A percentile compares a stretch with the other conserved stretches of the same genome.
phyloP scores from a whole-genome alignment of 2,329 filamentous ascomycete species.

The Apiospora kogelbergensis region DNA sequence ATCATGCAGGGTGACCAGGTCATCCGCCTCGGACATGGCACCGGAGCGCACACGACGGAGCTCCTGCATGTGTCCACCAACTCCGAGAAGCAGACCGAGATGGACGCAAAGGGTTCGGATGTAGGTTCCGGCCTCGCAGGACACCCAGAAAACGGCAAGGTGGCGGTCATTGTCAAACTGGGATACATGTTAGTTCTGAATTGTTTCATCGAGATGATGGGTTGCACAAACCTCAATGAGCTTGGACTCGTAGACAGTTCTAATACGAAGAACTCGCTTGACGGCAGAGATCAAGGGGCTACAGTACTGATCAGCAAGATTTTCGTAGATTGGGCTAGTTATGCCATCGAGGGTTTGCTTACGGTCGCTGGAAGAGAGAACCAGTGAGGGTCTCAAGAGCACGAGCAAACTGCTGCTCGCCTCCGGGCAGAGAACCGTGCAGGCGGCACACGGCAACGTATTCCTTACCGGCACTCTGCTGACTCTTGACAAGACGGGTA shows the following conservation, averaged over 20 bases:
- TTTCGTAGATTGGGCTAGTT: neutral
- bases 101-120: slow-evolving; percentile 98
- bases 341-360: neutral
- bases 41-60: slow-evolving; percentile 89
- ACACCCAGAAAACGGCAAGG: slow-evolving; percentile 98
- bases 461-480: slow-evolving; percentile 92
- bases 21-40: slow-evolving; percentile 89
- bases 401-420: slow-evolving; percentile 87
- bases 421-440: slow-evolving; percentile 92
- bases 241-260: slow-evolving; percentile 97
- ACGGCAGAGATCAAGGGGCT: slow-evolving; percentile 91
- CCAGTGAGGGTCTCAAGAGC: slow-evolving; percentile 95
- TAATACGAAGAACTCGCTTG: slow-evolving; percentile 97
- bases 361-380: slow-evolving; percentile 91
- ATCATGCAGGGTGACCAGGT: slow-evolving; percentile 91
- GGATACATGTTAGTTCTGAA: neutral
- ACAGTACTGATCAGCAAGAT: neutral
- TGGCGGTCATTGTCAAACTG: slow-evolving; percentile 95
- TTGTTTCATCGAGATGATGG: too few species aligned
- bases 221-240: slow-evolving; percentile 61
- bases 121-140: slow-evolving; percentile 97
- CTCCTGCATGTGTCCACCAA: slow-evolving; percentile 98
- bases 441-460: slow-evolving; percentile 95
- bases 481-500: slow-evolving; percentile 96
- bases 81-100: slow-evolving; percentile 71